Conservation (phyloP, 257 asterid species). For the Cynanchum wilfordii region DNA sequence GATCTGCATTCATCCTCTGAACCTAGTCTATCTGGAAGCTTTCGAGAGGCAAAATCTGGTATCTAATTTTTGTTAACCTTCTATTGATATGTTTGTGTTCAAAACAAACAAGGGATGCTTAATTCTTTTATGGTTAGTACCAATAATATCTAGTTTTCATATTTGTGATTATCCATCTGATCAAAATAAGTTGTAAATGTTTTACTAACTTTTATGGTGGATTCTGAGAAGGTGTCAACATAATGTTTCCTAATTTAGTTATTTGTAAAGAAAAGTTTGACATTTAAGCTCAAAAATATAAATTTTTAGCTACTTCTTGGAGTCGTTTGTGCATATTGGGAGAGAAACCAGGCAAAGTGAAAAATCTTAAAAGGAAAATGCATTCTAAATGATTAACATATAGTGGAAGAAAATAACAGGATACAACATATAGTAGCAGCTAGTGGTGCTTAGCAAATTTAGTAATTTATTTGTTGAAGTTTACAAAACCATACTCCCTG, state of each 20-base stretch:
- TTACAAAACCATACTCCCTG: neutral
- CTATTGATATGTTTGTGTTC: neutral
- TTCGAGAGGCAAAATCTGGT: conserved; percentile 59
- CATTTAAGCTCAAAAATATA: neutral
- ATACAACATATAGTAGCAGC: neutral
- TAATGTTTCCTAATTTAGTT: neutral
- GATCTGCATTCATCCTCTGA: conserved; percentile 57
- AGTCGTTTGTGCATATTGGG: neutral
- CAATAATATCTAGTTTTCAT: neutral
- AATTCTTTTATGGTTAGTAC: neutral
- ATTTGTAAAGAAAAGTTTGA: neutral
- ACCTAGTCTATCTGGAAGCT: conserved; percentile 64
- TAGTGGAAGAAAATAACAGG: neutral
- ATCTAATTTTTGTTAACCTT: conserved; percentile 10
- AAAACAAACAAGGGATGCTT: neutral
- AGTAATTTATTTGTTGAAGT: neutral
- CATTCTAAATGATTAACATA: neutral
- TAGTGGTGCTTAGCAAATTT: neutral
- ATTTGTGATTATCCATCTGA: neutral
- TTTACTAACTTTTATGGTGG: neutral
- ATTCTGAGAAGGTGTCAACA: neutral
- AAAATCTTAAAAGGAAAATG: neutral
- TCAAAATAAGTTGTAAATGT: neutral
- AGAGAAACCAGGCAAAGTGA: neutral
- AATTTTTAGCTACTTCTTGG: neutral